phyloP scores from a whole-genome alignment of 1,139 yeast genomes.

The Diutina sp. region DNA sequence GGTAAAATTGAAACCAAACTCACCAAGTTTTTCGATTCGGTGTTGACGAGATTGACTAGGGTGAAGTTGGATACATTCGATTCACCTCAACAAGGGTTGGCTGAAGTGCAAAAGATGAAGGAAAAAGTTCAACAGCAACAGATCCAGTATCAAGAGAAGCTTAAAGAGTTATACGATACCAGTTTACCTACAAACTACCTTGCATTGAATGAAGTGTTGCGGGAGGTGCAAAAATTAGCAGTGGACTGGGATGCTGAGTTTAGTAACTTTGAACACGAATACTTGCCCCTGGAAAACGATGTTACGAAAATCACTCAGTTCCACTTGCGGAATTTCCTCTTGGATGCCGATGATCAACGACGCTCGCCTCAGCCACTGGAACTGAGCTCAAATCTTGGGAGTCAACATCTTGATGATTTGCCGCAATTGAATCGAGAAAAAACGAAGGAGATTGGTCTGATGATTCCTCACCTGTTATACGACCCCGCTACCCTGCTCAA shows the following conservation, averaged over 20 bases:
- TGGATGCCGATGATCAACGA: conserved; percentile 16
- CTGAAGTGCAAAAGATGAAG: conserved; percentile 46
- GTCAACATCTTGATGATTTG: not conserved
- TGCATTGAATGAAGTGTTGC: conserved; percentile 52
- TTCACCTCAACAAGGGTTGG: conserved; percentile 55
- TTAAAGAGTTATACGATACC: conserved; percentile 40
- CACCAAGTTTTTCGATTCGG: conserved; percentile 55
- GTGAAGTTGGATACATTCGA: conserved; percentile 77
- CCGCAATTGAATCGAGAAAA: not conserved
- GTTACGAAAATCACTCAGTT: conserved; percentile 83
- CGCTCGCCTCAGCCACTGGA: not conserved
- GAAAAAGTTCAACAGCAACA: conserved; percentile 40
- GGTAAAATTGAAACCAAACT: conserved; percentile 42
- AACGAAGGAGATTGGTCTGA: not conserved
- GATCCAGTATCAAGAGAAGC: conserved; percentile 25
- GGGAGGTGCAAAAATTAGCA: conserved; percentile 70
- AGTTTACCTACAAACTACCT: conserved; percentile 57
- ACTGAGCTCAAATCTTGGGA: not conserved
- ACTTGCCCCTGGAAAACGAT: conserved; percentile 87
- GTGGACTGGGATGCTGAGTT: conserved; percentile 85
- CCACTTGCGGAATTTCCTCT: conserved; percentile 66
- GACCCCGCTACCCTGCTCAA: not conserved
- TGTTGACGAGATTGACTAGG: conserved; percentile 56
- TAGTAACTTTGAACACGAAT: conserved; percentile 65
- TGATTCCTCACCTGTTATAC: not conserved